Conservation (phyloP, 148 eudicot genomes). For the Rhododendron henanense region DNA sequence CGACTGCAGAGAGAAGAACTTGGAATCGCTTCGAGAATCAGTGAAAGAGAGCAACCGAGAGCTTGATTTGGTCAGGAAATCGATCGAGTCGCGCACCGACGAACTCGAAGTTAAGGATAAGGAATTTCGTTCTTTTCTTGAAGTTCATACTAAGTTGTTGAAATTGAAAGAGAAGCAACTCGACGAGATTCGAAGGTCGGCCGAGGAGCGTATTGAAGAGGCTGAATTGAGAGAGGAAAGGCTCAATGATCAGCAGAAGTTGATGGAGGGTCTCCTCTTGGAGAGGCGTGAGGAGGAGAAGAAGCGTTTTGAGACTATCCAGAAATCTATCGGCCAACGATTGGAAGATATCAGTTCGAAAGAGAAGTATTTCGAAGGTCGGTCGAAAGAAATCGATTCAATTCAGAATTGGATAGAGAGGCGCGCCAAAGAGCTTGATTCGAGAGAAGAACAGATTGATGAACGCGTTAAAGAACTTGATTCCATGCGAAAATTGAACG, state of each 20-base stretch:
- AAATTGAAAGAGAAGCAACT: slow-evolving; percentile 7
- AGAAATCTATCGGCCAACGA: slow-evolving; percentile 16
- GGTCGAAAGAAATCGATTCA: slow-evolving; percentile 7
- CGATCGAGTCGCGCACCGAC: background rate
- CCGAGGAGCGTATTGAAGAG: slow-evolving; percentile 17
- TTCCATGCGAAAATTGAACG: slow-evolving; percentile 6
- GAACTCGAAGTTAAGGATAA: slow-evolving; percentile 7
- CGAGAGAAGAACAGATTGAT: slow-evolving; percentile 14
- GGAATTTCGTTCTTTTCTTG: background rate
- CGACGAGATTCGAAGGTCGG: slow-evolving; percentile 8
- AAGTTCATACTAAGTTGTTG: background rate
- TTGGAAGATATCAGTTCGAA: slow-evolving; percentile 23
- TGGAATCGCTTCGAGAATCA: too few species aligned
- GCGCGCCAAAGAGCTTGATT: slow-evolving; percentile 16
- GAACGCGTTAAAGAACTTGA: slow-evolving; percentile 1
- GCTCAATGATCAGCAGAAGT: slow-evolving; percentile 7
- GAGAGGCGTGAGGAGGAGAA: slow-evolving; percentile 21
- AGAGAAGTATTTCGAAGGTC: slow-evolving; percentile 10
- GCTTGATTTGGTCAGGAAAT: too few species aligned
- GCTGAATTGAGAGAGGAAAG: slow-evolving; percentile 33
- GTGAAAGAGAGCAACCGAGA: too few species aligned
- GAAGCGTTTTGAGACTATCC: slow-evolving; percentile 20
- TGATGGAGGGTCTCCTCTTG: slow-evolving; percentile 12
- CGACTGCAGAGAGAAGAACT: too few species aligned
- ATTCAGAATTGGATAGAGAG: slow-evolving; percentile 9